Evolutionary conservation across 169 alveolate genomes (phyloP), one percentile per base, ranked within the genome.

Genomic region (Plasmodium malariae): DNA sequence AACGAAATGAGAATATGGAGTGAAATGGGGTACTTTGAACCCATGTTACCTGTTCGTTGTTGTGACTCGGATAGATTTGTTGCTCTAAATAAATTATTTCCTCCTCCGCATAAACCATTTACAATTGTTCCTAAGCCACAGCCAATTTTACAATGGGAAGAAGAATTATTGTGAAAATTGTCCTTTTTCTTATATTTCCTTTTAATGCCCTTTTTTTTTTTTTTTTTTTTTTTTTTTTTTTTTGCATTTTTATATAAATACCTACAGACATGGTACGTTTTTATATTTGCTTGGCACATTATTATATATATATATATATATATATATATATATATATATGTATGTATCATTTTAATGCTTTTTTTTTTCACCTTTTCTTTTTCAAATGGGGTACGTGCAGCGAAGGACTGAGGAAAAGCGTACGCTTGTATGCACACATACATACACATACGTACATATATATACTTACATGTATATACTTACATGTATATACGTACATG

Each of bases 21-120:
- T 28, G 88, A 78, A 14, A 60, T 80, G 88, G 95, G 95, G 1
- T 92, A 88, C 80, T 92, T 92, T 43, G 95, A 92, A 30, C 95
- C 95, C 19, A 89, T 89, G 76, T 80, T 92, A 43, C 95, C 93
- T n/a, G 95, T 92, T 57, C 89, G 95, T 32, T 92, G 95, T 65
- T 92, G 93, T 65, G 74, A 67, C 51, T 88, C 93, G 0, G 95
- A 92, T 26, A 85, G 93, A 17, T 92, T 92, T 60, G 87, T 88
- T 28, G 93, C 95, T 7, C 88, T 92, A 26, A 88, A 92, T 62
- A 92, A 92, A 24, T 36, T 92, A 34, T 92, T 86, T 30, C 95
- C 95, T 0, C 95, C 95, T 1, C 95, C 95, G 0, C 67, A 69
- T 12, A 67, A 37, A n/a, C 95, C 95, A n/a, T 92, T 92, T 71